Evolutionary conservation across 2,329 filamentous ascomycete genomes (phyloP), one percentile per base, ranked within the genome.

Genomic region (Parafenestella ontariensis): DNA sequence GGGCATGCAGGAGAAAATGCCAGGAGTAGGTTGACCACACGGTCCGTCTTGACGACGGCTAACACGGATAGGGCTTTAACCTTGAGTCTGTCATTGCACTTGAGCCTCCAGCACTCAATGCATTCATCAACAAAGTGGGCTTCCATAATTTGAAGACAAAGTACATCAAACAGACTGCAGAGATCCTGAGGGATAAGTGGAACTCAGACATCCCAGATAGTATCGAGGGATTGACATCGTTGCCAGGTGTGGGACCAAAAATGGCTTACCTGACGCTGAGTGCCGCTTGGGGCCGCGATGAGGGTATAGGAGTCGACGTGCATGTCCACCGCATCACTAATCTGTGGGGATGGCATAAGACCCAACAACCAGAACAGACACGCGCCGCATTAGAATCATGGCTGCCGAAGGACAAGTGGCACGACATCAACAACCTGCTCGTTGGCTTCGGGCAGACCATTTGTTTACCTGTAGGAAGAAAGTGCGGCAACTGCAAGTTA

Each of bases 121-220:
- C 86, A 66, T 79, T 96, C 62, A 96, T 96, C 61, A 83, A 85
- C 73, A 88, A 89, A 63, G 92, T 96, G 36, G 93, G 93, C 23
- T 97, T 97, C 74, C 93, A 96, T 79, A 96, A 96, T 71, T 93
- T 92, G 77, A 97, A 97, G 79, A 95, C 92, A 2, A 89, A 87
- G 77, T 90, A 86, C 72, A 88, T 96, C 71, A 92, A 95, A 74
- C 82, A 87, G 52, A 82, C 89, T 0, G 92, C 92, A 3, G 78
- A 83, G 28, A 88, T 96, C 29, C 81, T 96, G 23, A 83, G 86
- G 41, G 89, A 94, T 68, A 75, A 86, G 48, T 91, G 85, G 76
- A 73, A 80, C 54, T 86, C 86, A 46, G 93, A 97, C 69, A 95
- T 97, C 50, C 93, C 93, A 1, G 82, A 88, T 58, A 90, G 89